phyloP scores from a whole-genome alignment of 352 stramenopile species.

The Globisporangium spinosum region DNA sequence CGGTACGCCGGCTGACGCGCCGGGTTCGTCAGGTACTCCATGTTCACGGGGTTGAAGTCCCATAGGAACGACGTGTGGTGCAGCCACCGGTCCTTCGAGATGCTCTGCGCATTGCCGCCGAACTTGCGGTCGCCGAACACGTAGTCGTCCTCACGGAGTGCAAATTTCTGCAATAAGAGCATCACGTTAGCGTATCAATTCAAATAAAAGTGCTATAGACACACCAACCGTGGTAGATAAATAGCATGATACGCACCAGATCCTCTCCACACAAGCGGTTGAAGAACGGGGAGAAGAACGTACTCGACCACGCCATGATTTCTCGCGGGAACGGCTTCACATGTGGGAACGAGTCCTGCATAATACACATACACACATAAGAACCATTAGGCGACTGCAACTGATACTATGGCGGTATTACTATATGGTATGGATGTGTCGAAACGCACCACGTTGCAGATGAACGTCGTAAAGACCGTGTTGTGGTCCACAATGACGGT shows the following conservation, averaged over 20 bases:
- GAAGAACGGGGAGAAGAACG: conserved; percentile 82
- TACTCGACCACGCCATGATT: conserved; percentile 92
- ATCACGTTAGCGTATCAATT: not conserved
- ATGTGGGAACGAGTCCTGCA: conserved; percentile 57
- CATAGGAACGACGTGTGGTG: conserved; percentile 98
- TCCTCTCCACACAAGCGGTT: conserved; percentile 35
- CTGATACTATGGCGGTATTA: not conserved
- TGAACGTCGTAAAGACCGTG: conserved; percentile 91
- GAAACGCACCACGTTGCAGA: conserved; percentile 74
- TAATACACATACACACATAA: conserved; percentile 17
- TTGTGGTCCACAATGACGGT: conserved; percentile 96
- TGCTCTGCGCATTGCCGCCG: conserved; percentile 95
- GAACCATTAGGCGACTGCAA: not conserved
- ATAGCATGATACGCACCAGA: conserved; percentile 16
- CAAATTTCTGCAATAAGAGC: conserved; percentile 57
- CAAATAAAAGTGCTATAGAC: not conserved
- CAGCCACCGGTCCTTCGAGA: conserved; percentile 92
- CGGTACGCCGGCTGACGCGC: conserved; percentile 94
- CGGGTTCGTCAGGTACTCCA: conserved; percentile 94
- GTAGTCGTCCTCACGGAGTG: conserved; percentile 95
- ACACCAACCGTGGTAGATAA: not conserved
- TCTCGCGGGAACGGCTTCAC: conserved; percentile 85
- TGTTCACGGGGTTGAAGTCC: conserved; percentile 92
- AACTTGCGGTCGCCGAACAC: conserved; percentile 94
- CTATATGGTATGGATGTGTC: not conserved